Conservation (phyloP, 2,329 filamentous ascomycete genomes). For the Phaeosphaeriaceae sp. region DNA sequence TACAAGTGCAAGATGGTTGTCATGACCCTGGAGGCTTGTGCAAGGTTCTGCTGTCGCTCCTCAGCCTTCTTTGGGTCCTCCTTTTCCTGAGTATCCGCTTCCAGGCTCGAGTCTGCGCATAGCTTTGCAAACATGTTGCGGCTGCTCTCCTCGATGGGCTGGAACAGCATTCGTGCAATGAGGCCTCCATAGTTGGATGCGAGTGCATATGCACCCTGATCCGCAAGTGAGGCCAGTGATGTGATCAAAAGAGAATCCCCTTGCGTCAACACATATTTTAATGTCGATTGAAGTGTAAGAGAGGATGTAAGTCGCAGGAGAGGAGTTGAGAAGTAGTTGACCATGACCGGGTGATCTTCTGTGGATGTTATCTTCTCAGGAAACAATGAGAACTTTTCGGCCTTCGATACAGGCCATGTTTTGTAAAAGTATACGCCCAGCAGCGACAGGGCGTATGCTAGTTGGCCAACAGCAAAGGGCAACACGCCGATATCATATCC, state of each 20-base stretch:
- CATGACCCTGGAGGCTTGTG: constrained; percentile 61
- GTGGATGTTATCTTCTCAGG: constrained; percentile 52
- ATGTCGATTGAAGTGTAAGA: constrained; percentile 83
- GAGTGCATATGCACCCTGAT: constrained; percentile 90
- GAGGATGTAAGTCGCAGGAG: constrained; percentile 78
- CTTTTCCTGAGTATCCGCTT: constrained; percentile 11
- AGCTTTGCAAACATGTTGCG: constrained; percentile 88
- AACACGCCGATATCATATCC: constrained; percentile 72
- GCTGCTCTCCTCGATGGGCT: constrained; percentile 93
- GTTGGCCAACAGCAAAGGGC: constrained; percentile 87
- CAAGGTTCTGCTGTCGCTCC: constrained; percentile 31
- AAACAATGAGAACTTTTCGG: constrained; percentile 73
- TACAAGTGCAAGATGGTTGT: constrained; percentile 75
- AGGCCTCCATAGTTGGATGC: constrained; percentile 93
- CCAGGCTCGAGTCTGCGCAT: constrained; percentile 56
- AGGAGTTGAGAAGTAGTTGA: constrained; percentile 66
- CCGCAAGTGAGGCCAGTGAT: constrained; percentile 74
- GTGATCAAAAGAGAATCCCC: constrained; percentile 91
- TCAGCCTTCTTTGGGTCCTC: constrained; percentile 9
- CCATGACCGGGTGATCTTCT: constrained; percentile 22
- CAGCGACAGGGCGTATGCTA: constrained; percentile 74
- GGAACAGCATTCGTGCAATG: constrained; percentile 86
- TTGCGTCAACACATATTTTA: constrained; percentile 94
- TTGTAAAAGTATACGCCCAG: constrained; percentile 73
- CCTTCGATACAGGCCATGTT: constrained; percentile 63